Base-by-base conservation (phyloP, 2,329 filamentous ascomycete species). In the Ophiognomonia clavigignenti-juglandacearum region DNA sequence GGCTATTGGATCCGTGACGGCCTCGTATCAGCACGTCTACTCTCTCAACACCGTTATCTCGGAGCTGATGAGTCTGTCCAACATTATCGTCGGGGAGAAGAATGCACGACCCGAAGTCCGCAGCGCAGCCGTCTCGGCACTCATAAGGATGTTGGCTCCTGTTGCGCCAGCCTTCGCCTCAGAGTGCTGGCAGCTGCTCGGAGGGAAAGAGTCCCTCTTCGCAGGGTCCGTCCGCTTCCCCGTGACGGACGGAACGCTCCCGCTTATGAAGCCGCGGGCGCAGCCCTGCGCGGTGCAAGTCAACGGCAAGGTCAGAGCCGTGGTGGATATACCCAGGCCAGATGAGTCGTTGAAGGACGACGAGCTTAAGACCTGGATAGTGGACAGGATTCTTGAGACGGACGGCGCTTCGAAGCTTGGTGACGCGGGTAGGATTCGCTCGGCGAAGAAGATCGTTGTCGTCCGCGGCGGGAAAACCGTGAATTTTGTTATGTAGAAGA, bases 1-100 rank as follows among this genome's bases (percentile, higher is more conserved):
- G 38, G 83, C 83, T 4, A 83, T 93, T 45, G 61, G 64, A 4
- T 84, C 77, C 6, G 80, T 91, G 47, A 86, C 82, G 0, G 68
- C 73, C 6, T 84, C 86, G 2, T 84, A 90, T 58, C 74, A 83
- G 19, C 76, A 78, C 42, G 82, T 89, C 1, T 86, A 90, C 61
- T 76, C 85, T 1, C 73, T 96, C 44, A 96, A 95, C 67, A 95
- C 88, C 0, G 75, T 88, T 8, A 77, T 95, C 16, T 93, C 88
- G 2, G 85, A 92, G 58, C 72, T 96, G 13, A 96, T 89, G 76
- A 81, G 78, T 35, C 73, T 95, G 14, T 91, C 88, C 4, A 95
- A 95, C 61, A 65, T 71, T 1, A 67, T 90, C 13, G 63, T 74
- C 26, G 74, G 74, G 4, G 66, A 73, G 13, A 53, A 63, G 1